Base-by-base conservation (phyloP, 1,284 basidiomycete genomes). In the Trichosporon inkin region DNA sequence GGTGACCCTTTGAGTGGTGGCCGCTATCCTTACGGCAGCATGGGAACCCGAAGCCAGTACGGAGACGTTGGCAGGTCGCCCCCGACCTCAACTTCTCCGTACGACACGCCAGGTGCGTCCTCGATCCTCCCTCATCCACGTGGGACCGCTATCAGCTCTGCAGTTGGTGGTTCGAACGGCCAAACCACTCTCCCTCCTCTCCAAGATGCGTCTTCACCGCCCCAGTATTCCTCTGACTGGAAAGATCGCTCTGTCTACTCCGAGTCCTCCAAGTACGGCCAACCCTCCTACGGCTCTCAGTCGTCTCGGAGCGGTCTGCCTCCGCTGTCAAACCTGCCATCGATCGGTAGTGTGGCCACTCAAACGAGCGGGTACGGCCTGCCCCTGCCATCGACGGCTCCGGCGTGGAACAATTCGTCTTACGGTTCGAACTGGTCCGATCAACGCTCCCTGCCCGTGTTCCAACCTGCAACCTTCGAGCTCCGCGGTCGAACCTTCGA, bases 31-130 rank as follows among this genome's bases (percentile, higher is more conserved):
- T 40, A 44, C 55, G 20, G 49, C 39, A 36, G 39, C 32, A 34
- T 35, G 34, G 55, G 44, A 28, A 60, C 39, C 38, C 41, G 41
- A 8, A 47, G 37, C 10, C 56, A 56, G 34, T 60, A 56, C 37
- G 60, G 61, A 17, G 56, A 63, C 40, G 53, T 28, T 11, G 53
- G 55, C 3, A 28, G 44, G 16, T 49, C 44, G 44, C 57, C 63
- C 1, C 57, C 60, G 3, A 64, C 63, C 17, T 61, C 60, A 1
- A 61, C 56, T 2, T 47, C 55, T n/a, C 56, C 56, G 22, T 61
- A 54, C 17, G 59, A 57, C 52, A 37, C 60, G 35, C 60, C 63
- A n/a, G 55, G 56, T 35, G 53, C 57, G 35, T 60, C 63, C 0
- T 59, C 44, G 2, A 36, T 64, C 6, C 56, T 55, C 10, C 56